Base-by-base conservation (phyloP, 2,329 filamentous ascomycete genomes). In the Aspergillus uvarum region DNA sequence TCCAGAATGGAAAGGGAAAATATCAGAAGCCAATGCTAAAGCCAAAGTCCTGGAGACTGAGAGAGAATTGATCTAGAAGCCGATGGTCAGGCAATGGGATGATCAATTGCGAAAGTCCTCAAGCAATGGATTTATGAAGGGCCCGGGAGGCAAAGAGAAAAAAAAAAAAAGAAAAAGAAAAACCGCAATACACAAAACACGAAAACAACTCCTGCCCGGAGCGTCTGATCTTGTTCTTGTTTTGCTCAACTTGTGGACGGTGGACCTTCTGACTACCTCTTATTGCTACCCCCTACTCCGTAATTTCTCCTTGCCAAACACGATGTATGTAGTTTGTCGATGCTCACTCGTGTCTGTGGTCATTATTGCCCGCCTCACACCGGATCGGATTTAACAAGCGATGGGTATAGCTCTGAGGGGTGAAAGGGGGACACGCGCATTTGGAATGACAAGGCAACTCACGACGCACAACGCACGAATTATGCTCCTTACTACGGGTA, bases 221-320 rank as follows among this genome's bases (percentile, higher is more conserved):
- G 53, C 22, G n/a, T 48, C 21, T 55, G 42, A 48, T 55, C 53
- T 55, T 55, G 53, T 55, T 55, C 53, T 55, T 55, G 53, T 55
- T 55, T 55, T 55, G 53, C 53, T 47, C 21, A 24, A 35, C 24
- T 44, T 16, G 6, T 44, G n/a, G 22, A 22, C 22, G 22, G 53
- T 55, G 44, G 53, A 55, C 31, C 53, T 47, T 42, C 14, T n/a
- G 35, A 19, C 29, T 52, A 11, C 16, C 12, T 42, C 32, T 38
- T 26, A 22, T 44, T 14, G 3, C 35, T 5, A n/a, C 8, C 19
- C 16, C n/a, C 29, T 2, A 22, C 22, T 22, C 22, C 22, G 22
- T 42, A 11, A 24, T n/a, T 53, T 44, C 32, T 16, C 21, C 21
- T 42, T 24, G 5, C 2, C 12, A n/a, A 19, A 44, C 19, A n/a